Conservation (phyloP, 2,329 filamentous ascomycete genomes). For the Alternaria rosae region DNA sequence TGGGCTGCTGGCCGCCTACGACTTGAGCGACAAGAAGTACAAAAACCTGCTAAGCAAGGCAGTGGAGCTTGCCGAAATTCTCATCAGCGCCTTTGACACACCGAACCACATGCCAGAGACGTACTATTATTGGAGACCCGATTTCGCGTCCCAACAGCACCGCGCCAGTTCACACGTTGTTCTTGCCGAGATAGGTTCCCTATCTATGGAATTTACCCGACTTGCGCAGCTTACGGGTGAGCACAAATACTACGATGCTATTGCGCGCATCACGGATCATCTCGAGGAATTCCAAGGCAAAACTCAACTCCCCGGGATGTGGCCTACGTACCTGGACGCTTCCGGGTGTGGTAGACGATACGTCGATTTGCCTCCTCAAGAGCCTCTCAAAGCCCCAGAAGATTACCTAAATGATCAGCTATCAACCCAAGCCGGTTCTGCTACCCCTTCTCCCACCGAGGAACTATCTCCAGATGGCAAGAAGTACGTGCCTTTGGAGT, state of each 20-base stretch:
- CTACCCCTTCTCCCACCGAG: constrained; percentile 23
- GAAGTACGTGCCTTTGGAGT: constrained; percentile 42
- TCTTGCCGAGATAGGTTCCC: constrained; percentile 57
- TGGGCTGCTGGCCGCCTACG: constrained; percentile 73
- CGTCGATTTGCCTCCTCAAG: constrained; percentile 33
- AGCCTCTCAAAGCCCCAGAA: constrained; percentile 27
- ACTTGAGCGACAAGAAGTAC: constrained; percentile 65
- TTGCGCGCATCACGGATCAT: constrained; percentile 54
- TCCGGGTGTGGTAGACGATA: constrained; percentile 46
- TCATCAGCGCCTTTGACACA: constrained; percentile 73
- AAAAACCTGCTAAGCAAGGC: constrained; percentile 67
- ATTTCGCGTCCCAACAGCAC: constrained; percentile 48
- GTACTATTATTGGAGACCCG: constrained; percentile 63
- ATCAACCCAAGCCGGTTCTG: constrained; percentile 1
- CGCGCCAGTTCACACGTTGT: constrained; percentile 52
- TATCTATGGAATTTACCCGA: constrained; percentile 59
- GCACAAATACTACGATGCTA: constrained; percentile 57
- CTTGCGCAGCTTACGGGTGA: constrained; percentile 58
- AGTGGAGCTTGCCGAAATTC: constrained; percentile 67
- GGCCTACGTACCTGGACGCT: constrained; percentile 56
- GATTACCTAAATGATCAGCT: constrained; percentile 9
- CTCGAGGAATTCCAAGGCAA: constrained; percentile 55
- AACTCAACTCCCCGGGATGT: constrained; percentile 58
- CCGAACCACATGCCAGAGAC: constrained; percentile 71
- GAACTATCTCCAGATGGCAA: constrained; percentile 38